Evolutionary conservation across 2,329 filamentous ascomycete genomes (phyloP), one percentile per base, ranked within the genome.

Genomic region (Colletotrichum lentis): DNA sequence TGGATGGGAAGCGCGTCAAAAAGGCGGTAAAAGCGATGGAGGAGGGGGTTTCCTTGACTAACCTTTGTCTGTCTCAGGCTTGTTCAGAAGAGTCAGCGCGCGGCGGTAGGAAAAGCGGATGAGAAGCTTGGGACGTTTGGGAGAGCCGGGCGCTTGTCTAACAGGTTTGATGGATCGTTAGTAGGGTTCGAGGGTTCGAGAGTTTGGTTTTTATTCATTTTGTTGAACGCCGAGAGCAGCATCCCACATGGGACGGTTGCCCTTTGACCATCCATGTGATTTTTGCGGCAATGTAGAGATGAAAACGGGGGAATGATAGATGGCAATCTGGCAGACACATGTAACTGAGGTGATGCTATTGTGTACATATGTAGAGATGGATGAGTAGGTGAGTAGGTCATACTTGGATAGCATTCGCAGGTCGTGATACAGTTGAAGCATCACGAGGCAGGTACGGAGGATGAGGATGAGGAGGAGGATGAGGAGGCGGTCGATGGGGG

Each of bases 21-120:
- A 69, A 63, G 67, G 67, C 67, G 67, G 67, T 69, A 69, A 69
- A 69, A 24, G 57, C 20, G 37, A 57, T 31, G 27, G 27, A 31
- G 27, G 27, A 31, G 27, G 50, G 41, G 35, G 46, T 24, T 49
- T 54, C 31, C 58, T 35, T 54, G 63, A 37, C 35, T 53, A 41
- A n/a, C 18, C 49, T 58, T 35, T 47, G 11, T 37, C 27, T 58
- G 56, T 60, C 66, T 65, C 55, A 62, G 65, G 62, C 31, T 49
- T 46, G 44, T 5, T 24, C 10, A 53, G 20, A n/a, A 59, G 31
- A 31, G 39, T 24, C 37, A 50, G 27, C 18, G 27, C 22, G 22
- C 27, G 16, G 18, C 22, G 31, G 41, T 5, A 12, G 27, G 24
- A 22, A 41, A 49, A 57, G 39, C 54, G 54, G 54, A 55, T 65